These are phyloP conservation scores for Paxillus involutus DNA, from an alignment of 768 basidiomycete genomes.

Conservation along the genomic window DNA sequence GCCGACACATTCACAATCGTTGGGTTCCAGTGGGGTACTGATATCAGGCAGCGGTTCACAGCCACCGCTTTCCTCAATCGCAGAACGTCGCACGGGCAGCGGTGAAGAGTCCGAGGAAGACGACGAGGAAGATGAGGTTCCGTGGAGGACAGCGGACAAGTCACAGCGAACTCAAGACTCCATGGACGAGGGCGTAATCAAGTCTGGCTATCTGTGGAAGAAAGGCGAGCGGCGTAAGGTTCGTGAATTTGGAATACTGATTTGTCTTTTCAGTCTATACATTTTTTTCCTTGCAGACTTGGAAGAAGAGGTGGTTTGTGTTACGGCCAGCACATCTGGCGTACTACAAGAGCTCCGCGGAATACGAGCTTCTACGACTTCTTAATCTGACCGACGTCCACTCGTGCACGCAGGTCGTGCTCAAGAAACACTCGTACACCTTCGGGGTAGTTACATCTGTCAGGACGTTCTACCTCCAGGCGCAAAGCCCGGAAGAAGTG, in stretches of 20 bases:
- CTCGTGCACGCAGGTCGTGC: conserved; percentile 79
- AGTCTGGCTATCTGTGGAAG: conserved; percentile 95
- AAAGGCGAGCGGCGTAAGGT: conserved; percentile 98
- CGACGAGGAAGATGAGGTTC: conserved; percentile 64
- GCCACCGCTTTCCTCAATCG: conserved; percentile 72
- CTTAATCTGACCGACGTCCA: conserved; percentile 88
- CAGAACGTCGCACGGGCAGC: conserved; percentile 67
- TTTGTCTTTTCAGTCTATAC: conserved; percentile 3
- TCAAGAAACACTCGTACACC: conserved; percentile 87
- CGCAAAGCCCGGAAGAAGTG: conserved; percentile 68
- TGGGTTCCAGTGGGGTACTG: conserved; percentile 28
- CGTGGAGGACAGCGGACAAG: conserved; percentile 57
- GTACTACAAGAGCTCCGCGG: conserved; percentile 94
- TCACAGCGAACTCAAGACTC: conserved; percentile 46
- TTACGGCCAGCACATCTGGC: conserved; percentile 88
- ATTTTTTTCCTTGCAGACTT: conserved; percentile 56
- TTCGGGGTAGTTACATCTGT: conserved; percentile 91
- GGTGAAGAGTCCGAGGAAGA: conserved; percentile 81
- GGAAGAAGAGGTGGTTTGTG: conserved; percentile 99
- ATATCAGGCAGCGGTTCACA: conserved; percentile 35
- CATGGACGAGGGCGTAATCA: conserved; percentile 71
- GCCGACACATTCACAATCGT: conserved; percentile 35
- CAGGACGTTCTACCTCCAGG: conserved; percentile 91
- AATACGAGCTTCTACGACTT: conserved; percentile 89
- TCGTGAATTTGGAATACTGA: conserved; percentile 18